A percentile compares a stretch with the other conserved stretches of the same genome.
These are phyloP conservation scores for Pseudonitzschia pungens DNA, from an alignment of 108 stramenopile genomes.

Conservation along the genomic window DNA sequence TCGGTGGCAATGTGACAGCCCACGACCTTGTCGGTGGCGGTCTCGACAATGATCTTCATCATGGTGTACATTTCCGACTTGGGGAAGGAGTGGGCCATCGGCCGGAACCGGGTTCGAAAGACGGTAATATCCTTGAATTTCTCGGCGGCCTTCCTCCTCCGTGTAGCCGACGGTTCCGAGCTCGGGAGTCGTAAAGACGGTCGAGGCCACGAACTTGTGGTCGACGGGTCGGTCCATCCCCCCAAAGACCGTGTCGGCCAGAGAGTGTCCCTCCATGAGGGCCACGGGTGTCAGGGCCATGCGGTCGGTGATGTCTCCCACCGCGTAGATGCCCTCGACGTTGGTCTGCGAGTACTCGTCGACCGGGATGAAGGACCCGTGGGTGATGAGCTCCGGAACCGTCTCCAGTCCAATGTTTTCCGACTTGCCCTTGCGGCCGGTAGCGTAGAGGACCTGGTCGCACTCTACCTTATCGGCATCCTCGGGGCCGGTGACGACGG, in stretches of 20 bases:
- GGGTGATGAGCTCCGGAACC: slow-evolving; percentile 45
- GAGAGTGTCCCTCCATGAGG: slow-evolving; percentile 79
- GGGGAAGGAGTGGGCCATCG: slow-evolving; percentile 78
- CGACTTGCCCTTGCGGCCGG: slow-evolving; percentile 70
- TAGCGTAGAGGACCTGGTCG: slow-evolving; percentile 74
- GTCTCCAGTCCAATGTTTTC: slow-evolving; percentile 63
- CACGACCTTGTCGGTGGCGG: slow-evolving; percentile 59
- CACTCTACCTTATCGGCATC: slow-evolving; percentile 57
- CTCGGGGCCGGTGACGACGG: slow-evolving; percentile 47
- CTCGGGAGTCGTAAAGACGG: slow-evolving; percentile 88
- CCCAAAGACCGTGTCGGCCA: slow-evolving; percentile 87
- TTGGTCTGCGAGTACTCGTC: slow-evolving; percentile 78
- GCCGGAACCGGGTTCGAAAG: slow-evolving; percentile 68
- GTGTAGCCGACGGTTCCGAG: slow-evolving; percentile 87
- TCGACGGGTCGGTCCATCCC: slow-evolving; percentile 76
- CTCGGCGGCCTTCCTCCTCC: slow-evolving; percentile 75
- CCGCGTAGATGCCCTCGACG: slow-evolving; percentile 59
- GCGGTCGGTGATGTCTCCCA: slow-evolving; percentile 77
- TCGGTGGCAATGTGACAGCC: slow-evolving; percentile 84
- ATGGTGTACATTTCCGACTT: slow-evolving; percentile 66
- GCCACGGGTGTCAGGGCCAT: slow-evolving; percentile 88
- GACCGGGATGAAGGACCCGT: slow-evolving; percentile 49
- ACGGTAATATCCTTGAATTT: slow-evolving; percentile 73
- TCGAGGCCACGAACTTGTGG: slow-evolving; percentile 86
- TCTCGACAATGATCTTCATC: slow-evolving; percentile 69